Evolutionary conservation across 257 asterid species (phyloP), one percentile per base, ranked within the genome.

Genomic region (Solanum neorickii): DNA sequence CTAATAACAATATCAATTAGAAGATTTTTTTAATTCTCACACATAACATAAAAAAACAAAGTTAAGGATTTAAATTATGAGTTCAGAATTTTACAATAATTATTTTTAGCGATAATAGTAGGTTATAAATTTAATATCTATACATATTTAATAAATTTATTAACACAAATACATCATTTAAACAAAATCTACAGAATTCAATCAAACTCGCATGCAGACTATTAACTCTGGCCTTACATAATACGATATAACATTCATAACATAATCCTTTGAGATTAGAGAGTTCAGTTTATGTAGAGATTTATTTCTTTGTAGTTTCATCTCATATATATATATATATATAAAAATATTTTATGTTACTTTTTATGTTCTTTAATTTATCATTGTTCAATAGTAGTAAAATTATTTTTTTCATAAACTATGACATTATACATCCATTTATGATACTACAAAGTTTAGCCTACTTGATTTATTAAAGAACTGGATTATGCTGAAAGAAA

Each of bases 401-500:
- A 52, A 6, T 29, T 20, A 1, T 75, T 14, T 5, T 74, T 12
- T 12, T 12, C 33, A 39, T 75, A 75, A 39, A 75, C 25, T 33
- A 6, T 3, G 46, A 25, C 70, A 27, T 68, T 65, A 41, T 41
- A 47, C 7, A 69, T 27, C 18, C 37, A 66, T 62, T 25, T 7
- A 77, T 76, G 84, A n/a, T 52, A 52, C 1, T 74, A 37, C 52
- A 74, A 78, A 21, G 82, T 62, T 20, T 52, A 33, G 46, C 3
- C 52, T 23, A 13, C 42, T 85, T 87, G 65, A 84, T 89, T 86
- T 82, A 35, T n/a, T 87, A 89, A 85, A 92, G 92, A 83, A 86
- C 84, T 6, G 98, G 98, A 89, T 95, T 93, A 62, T 88, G 93
- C 88, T 93, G 95, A 62, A 95, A 95, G 87, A 94, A 95, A 86